Percentiles rank a stretch among this genome's conserved stretches.
These are phyloP conservation scores for Carex parvula DNA, from an alignment of 176 grass and related monocot species.

Conservation along the genomic window DNA sequence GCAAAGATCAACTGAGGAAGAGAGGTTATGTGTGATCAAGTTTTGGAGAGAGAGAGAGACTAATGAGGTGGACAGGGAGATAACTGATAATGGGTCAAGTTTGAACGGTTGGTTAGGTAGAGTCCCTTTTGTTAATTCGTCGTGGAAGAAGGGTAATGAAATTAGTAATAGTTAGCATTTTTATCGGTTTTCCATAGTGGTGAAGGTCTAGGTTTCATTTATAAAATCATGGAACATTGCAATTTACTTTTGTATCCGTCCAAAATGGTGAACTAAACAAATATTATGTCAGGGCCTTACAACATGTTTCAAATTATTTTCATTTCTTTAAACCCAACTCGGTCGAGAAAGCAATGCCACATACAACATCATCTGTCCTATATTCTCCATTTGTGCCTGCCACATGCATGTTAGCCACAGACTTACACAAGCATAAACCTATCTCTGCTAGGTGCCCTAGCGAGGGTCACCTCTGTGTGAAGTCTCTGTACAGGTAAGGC, in stretches of 20 bases:
- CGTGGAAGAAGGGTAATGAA: not conserved
- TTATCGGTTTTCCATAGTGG: not conserved
- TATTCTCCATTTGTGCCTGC: not conserved
- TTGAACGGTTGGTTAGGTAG: not conserved
- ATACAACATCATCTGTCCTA: not conserved
- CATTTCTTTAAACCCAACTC: not conserved
- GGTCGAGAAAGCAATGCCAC: not conserved
- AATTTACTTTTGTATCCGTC: not conserved
- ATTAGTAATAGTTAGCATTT: not conserved
- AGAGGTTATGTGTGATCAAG: constrained; percentile 86
- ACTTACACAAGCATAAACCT: too few species aligned
- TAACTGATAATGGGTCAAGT: not conserved
- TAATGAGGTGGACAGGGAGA: constrained; percentile 2
- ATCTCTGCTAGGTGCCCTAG: too few species aligned
- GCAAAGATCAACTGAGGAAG: constrained; percentile 93
- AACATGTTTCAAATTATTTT: not conserved
- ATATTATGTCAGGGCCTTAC: not conserved
- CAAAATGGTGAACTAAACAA: not conserved
- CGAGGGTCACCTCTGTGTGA: too few species aligned
- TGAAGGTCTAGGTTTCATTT: not conserved
- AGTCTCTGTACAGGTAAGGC: too few species aligned
- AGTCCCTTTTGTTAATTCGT: constrained; percentile 19
- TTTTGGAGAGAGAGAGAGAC: constrained; percentile 59
- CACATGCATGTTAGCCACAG: not conserved
- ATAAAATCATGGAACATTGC: not conserved